A percentile compares a stretch with the other conserved stretches of the same genome.
phyloP scores from a whole-genome alignment of 257 asterid genomes.

The Eucommia ulmoides region DNA sequence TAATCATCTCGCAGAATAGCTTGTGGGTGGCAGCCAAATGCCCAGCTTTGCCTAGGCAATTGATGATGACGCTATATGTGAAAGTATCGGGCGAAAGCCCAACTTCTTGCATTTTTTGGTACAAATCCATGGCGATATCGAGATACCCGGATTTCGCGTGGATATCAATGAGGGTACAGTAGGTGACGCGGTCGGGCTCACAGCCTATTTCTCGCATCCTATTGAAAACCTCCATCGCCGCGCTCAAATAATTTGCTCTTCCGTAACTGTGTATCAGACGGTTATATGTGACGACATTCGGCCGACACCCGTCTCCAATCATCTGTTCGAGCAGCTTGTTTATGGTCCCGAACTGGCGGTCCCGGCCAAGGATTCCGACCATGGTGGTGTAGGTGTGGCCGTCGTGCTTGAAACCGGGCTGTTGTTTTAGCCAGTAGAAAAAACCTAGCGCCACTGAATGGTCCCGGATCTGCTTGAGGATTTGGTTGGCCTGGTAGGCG shows the following conservation, averaged over 20 bases:
- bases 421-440: conserved; percentile 75
- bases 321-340: conserved; percentile 68
- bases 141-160: conserved; percentile 96
- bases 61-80: conserved; percentile 93
- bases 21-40: conserved; percentile 69
- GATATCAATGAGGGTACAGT: conserved; percentile 88
- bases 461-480: conserved; percentile 78
- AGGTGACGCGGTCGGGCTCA: conserved; percentile 91
- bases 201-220: conserved; percentile 69
- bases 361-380: conserved; percentile 96
- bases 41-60: conserved; percentile 94
- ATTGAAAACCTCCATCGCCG: conserved; percentile 63
- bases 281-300: conserved; percentile 83
- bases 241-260: conserved; percentile 69
- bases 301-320: conserved; percentile 72
- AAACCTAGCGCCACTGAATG: conserved; percentile 60
- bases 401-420: conserved; percentile 82
- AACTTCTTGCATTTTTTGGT: conserved; percentile 76
- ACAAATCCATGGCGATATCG: conserved; percentile 81
- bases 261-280: conserved; percentile 94
- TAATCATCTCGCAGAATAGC: conserved; percentile 79
- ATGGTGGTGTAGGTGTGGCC: conserved; percentile 93
- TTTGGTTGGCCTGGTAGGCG: conserved; percentile 85
- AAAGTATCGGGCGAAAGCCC: conserved; percentile 97
- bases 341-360: conserved; percentile 59